These are phyloP conservation scores for Camellia sinensis DNA, from an alignment of 148 eudicot species.

Conservation along the genomic window DNA sequence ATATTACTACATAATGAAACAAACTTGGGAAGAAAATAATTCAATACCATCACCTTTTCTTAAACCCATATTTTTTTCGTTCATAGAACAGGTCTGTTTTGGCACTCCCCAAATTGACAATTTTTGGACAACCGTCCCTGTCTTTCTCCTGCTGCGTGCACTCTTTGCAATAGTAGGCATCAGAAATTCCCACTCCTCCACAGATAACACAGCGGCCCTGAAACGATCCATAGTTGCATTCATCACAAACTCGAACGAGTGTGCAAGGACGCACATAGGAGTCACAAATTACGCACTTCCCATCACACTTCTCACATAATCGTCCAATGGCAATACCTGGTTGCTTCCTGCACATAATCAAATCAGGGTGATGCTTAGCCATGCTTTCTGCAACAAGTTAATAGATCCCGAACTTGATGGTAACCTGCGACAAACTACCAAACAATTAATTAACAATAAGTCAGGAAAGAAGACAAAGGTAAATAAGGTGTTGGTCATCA, in stretches of 20 bases:
- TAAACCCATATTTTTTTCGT: constrained; percentile 64
- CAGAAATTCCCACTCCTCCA: constrained; percentile 78
- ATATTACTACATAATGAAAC: not conserved
- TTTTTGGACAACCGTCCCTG: constrained; percentile 73
- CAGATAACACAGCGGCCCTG: constrained; percentile 70
- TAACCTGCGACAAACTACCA: constrained; percentile 6
- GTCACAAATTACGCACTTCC: constrained; percentile 65
- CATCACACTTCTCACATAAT: constrained; percentile 61
- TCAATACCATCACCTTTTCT: constrained; percentile 39
- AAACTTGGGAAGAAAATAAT: not conserved
- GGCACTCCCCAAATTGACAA: constrained; percentile 73
- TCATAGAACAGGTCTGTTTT: constrained; percentile 69
- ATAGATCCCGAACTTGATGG: constrained; percentile 5
- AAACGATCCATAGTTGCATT: constrained; percentile 68
- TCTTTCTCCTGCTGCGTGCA: constrained; percentile 85
- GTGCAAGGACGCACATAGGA: constrained; percentile 73
- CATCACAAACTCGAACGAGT: constrained; percentile 59
- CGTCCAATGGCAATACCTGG: constrained; percentile 76
- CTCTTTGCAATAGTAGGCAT: constrained; percentile 78
- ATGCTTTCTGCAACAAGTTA: constrained; percentile 25
- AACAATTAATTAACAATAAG: not conserved
- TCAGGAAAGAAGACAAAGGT: not conserved
- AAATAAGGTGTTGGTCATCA: not conserved
- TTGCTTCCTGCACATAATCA: constrained; percentile 69
- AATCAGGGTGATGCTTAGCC: constrained; percentile 76